These are phyloP conservation scores for Pythium oligandrum DNA, from an alignment of 352 stramenopile genomes.

Conservation along the genomic window DNA sequence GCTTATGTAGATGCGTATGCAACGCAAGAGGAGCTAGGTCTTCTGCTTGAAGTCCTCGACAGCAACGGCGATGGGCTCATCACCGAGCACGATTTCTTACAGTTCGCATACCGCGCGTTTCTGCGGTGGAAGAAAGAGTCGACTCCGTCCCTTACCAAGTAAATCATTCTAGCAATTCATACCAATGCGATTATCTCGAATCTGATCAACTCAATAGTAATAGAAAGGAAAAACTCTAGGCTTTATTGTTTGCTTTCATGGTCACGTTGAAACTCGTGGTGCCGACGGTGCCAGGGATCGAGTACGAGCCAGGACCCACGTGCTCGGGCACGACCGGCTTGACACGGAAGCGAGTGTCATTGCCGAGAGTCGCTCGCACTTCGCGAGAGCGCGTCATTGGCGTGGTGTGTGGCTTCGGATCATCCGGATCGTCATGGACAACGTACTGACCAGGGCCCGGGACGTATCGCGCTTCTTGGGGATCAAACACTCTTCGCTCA, in stretches of 20 bases:
- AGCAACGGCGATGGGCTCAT: conserved; percentile 73
- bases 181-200: no score
- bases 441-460: conserved; percentile 29
- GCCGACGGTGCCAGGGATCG: conserved; percentile 24
- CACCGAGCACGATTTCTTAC: conserved; percentile 74
- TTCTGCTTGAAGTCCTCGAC: conserved; percentile 79
- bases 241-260: conserved; percentile 15
- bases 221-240: no score
- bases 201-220: no score
- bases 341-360: conserved; percentile 26
- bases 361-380: conserved; percentile 18
- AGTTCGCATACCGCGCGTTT: conserved; percentile 73
- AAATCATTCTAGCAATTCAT: no score
- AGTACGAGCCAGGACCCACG: conserved; percentile 27
- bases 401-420: not conserved
- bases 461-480: conserved; percentile 15
- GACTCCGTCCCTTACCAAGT: conserved; percentile 6
- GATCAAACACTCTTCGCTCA: conserved; percentile 17
- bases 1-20: conserved; percentile 63
- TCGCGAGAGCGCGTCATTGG: conserved; percentile 11
- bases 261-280: conserved; percentile 41
- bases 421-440: not conserved
- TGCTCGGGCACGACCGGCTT: conserved; percentile 19
- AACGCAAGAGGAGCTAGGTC: conserved; percentile 72
- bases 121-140: conserved; percentile 54